phyloP scores from a whole-genome alignment of 2,329 filamentous ascomycete species.

The Ceratocystis harringtonii region DNA sequence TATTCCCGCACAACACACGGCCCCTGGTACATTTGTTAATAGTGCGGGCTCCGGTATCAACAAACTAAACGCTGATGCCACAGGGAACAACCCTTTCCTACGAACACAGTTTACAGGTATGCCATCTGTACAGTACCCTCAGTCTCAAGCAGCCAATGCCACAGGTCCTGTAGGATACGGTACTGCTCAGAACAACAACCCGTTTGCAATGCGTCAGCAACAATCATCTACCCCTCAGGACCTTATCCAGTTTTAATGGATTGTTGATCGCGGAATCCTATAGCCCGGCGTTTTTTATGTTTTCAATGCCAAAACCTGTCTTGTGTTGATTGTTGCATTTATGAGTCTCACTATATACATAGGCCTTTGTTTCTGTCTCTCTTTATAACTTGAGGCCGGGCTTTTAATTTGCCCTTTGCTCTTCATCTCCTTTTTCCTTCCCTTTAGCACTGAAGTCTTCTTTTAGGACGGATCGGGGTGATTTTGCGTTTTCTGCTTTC shows the following conservation, averaged over 20 bases:
- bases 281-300: not conserved
- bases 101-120: constrained; percentile 69
- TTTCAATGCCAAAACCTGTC: not conserved
- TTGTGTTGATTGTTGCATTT: not conserved
- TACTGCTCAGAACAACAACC: constrained; percentile 37
- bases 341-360: constrained; percentile 12
- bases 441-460: too few relatives aligned
- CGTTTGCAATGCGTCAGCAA: constrained; percentile 37
- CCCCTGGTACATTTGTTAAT: constrained; percentile 92
- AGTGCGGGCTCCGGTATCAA: constrained; percentile 72
- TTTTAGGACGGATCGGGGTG: not conserved
- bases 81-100: constrained; percentile 80
- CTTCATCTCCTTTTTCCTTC: constrained; percentile 14
- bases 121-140: constrained; percentile 42
- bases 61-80: constrained; percentile 53
- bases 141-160: constrained; percentile 37
- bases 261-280: not conserved
- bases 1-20: constrained; percentile 91
- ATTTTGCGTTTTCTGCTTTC: not conserved
- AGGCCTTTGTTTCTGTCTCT: constrained; percentile 19
- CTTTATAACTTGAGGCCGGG: not conserved
- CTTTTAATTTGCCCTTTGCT: constrained; percentile 9
- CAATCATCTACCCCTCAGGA: constrained; percentile 37
- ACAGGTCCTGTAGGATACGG: constrained; percentile 41
- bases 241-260: constrained; percentile 45